Evolutionary conservation across 2,329 filamentous ascomycete genomes (phyloP).

Genomic region (Coleophoma eucalyptorum): DNA sequence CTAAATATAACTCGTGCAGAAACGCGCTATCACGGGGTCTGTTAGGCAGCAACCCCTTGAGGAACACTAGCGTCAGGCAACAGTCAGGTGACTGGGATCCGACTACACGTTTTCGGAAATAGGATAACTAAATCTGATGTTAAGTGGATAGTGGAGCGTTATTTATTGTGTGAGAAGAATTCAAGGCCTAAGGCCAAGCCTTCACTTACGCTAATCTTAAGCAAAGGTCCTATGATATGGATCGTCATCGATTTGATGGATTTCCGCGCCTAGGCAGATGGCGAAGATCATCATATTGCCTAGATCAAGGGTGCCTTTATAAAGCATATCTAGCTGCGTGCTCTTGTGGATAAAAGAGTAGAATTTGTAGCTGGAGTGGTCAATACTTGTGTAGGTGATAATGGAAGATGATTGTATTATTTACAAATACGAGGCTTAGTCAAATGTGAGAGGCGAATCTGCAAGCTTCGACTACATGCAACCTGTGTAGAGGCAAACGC

Average conservation of each 20-base stretch:
- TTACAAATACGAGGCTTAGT: background rate
- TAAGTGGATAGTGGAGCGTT: conserved; percentile 11
- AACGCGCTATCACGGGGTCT: background rate
- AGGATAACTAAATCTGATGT: conserved; percentile 3
- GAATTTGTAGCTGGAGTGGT: background rate
- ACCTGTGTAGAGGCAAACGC: background rate
- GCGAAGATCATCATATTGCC: background rate
- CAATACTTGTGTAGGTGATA: background rate
- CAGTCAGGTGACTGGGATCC: too few species aligned
- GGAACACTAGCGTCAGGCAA: background rate
- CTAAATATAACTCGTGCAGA: background rate
- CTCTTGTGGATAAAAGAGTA: background rate
- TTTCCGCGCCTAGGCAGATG: background rate
- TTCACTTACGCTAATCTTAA: background rate
- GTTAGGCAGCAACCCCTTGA: background rate
- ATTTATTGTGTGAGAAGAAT: conserved; percentile 7
- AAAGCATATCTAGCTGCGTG: background rate
- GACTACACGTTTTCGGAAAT: too few species aligned
- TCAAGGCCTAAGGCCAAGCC: background rate
- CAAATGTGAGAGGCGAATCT: background rate
- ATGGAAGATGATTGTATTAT: background rate
- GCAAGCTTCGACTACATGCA: background rate
- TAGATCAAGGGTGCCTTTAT: background rate
- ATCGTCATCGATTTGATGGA: background rate
- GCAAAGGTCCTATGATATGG: background rate